A percentile compares a stretch with the other conserved stretches of the same genome.
Conservation (phyloP, 1,139 yeast genomes). For the Saccharomycopsis hybrid region DNA sequence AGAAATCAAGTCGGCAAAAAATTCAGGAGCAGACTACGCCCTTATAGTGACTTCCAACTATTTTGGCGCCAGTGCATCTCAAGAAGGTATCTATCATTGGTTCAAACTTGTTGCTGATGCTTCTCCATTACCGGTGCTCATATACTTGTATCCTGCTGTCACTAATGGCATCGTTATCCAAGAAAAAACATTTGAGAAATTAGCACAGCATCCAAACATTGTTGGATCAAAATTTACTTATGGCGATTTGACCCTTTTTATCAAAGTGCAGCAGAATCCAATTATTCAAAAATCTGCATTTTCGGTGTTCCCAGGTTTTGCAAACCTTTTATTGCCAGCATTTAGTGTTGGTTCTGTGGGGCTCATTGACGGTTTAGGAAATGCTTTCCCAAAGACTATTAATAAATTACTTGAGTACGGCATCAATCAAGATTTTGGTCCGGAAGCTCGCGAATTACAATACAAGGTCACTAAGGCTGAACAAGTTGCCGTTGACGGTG, state of each 20-base stretch:
- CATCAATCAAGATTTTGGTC: constrained; percentile 25
- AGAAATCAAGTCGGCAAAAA: constrained; percentile 33
- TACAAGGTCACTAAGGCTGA: constrained; percentile 31
- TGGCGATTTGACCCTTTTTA: constrained; percentile 36
- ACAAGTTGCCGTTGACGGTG: constrained; percentile 32
- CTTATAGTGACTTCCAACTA: constrained; percentile 42
- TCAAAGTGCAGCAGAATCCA: constrained; percentile 32
- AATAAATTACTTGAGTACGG: constrained; percentile 28
- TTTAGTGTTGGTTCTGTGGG: constrained; percentile 37
- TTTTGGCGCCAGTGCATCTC: constrained; percentile 39
- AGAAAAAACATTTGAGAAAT: constrained; percentile 30
- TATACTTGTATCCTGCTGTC: constrained; percentile 48
- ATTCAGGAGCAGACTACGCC: constrained; percentile 40
- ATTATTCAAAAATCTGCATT: constrained; percentile 27
- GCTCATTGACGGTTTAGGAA: constrained; percentile 40
- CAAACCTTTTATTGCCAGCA: constrained; percentile 39
- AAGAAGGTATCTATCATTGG: constrained; percentile 39
- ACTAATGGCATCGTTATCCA: constrained; percentile 33
- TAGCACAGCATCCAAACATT: constrained; percentile 38
- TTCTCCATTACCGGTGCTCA: constrained; percentile 39
- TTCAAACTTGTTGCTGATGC: constrained; percentile 39
- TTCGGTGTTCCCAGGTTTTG: constrained; percentile 37
- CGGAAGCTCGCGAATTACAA: constrained; percentile 33
- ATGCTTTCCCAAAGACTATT: constrained; percentile 37
- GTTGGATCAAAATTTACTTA: constrained; percentile 45